Evolutionary conservation across 139 green algal genomes (phyloP).

Genomic region (Chlamydomonas schloesseri): DNA sequence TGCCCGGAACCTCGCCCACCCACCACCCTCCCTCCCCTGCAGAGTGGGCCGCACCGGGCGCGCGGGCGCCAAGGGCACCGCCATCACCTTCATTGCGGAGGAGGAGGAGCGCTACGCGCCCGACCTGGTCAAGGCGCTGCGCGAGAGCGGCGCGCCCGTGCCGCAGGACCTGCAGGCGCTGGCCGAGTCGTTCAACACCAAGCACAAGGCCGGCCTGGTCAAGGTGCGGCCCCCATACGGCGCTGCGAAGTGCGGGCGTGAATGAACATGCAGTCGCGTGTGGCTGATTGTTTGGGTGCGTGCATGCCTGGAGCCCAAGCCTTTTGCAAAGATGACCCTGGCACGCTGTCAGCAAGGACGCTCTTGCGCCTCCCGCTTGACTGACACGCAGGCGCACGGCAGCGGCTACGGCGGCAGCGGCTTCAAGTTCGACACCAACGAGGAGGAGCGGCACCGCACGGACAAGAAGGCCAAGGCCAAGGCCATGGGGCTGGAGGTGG

Average conservation of each 20-base stretch:
- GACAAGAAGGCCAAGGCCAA: slow-evolving; percentile 69
- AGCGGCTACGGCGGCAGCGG: slow-evolving; percentile 89
- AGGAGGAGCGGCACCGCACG: slow-evolving; percentile 71
- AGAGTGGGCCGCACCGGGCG: slow-evolving; percentile 90
- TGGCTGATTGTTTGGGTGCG: too few relatives aligned
- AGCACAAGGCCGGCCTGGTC: slow-evolving; percentile 84
- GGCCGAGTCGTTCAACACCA: slow-evolving; percentile 81
- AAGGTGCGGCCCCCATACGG: slow-evolving; percentile 54
- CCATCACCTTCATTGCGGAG: slow-evolving; percentile 95
- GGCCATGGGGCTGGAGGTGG: slow-evolving; percentile 67
- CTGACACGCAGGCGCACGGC: slow-evolving; percentile 41
- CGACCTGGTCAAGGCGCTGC: slow-evolving; percentile 96
- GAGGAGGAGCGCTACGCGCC: slow-evolving; percentile 94
- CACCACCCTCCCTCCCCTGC: background rate
- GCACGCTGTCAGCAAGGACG: too few relatives aligned
- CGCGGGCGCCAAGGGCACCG: slow-evolving; percentile 88
- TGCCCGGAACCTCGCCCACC: background rate
- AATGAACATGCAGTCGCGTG: too few relatives aligned
- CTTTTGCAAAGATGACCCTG: too few relatives aligned
- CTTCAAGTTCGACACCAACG: slow-evolving; percentile 96
- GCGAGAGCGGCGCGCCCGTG: slow-evolving; percentile 81
- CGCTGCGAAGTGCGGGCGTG: too few relatives aligned
- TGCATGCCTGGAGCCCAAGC: too few relatives aligned
- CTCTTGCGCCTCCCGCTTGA: too few relatives aligned
- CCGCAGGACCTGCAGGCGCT: slow-evolving; percentile 80